Conservation (phyloP, 1,284 basidiomycete genomes). For the Tremellales sp. region DNA sequence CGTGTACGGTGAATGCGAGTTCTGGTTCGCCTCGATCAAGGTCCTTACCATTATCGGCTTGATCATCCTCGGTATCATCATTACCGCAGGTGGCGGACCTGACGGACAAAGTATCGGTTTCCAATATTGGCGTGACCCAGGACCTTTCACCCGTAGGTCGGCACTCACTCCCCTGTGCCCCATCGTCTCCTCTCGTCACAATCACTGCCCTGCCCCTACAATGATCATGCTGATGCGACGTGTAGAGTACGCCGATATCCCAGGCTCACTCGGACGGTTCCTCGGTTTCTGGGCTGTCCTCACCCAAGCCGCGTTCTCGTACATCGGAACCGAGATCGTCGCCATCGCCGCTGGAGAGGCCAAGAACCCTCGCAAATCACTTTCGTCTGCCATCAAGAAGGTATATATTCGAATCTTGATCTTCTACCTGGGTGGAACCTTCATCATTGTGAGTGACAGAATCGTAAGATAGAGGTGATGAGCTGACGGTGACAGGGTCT, state of each 20-base stretch:
- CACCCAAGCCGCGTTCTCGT: slow-evolving; percentile 47
- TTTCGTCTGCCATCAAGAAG: slow-evolving; percentile 68
- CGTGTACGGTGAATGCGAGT: slow-evolving; percentile 51
- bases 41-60: slow-evolving; percentile 64
- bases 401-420: slow-evolving; percentile 70
- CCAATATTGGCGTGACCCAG: slow-evolving; percentile 51
- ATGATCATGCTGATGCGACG: too few species aligned
- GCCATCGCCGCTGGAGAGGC: slow-evolving; percentile 51
- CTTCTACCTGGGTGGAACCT: slow-evolving; percentile 62
- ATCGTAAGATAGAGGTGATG: too few species aligned
- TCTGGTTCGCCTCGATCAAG: slow-evolving; percentile 63
- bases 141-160: slow-evolving; percentile 51
- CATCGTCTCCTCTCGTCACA: too few species aligned
- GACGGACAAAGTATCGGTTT: slow-evolving; percentile 45
- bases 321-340: slow-evolving; percentile 47
- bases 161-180: too few species aligned
- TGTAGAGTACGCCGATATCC: slow-evolving; percentile 44
- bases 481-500: slow-evolving; percentile 54
- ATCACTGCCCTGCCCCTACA: too few species aligned
- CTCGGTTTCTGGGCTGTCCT: slow-evolving; percentile 55
- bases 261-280: slow-evolving; percentile 49
- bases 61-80: slow-evolving; percentile 56
- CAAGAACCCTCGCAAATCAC: slow-evolving; percentile 65
- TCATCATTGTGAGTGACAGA: too few species aligned
- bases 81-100: slow-evolving; percentile 53